Evolutionary conservation across 805 yeast genomes (phyloP).

Genomic region (Pichia membranifaciens): DNA sequence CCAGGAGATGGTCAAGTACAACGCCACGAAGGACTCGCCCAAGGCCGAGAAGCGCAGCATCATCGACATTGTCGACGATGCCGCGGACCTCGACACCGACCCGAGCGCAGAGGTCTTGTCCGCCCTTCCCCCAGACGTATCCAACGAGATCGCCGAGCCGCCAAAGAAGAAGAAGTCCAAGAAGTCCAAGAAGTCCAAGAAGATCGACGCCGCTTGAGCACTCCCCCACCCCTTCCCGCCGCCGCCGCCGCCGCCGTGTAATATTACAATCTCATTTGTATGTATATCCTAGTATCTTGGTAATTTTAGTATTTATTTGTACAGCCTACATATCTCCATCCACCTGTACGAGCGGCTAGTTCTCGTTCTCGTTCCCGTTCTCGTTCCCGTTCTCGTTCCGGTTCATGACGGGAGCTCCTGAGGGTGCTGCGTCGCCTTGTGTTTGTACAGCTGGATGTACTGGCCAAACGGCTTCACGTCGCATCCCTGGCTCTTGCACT

Average conservation of each 20-base stretch:
- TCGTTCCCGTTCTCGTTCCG: too few relatives aligned
- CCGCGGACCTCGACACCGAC: too few relatives aligned
- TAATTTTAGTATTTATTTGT: neutral
- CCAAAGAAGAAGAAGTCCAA: constrained; percentile 51
- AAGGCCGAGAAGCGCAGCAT: neutral
- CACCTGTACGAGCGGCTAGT: too few relatives aligned
- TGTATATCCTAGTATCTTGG: neutral
- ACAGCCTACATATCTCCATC: too few relatives aligned
- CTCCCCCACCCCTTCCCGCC: neutral
- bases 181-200: constrained; percentile 14
- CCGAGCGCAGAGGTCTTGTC: too few relatives aligned
- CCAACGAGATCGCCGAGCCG: constrained; percentile 21
- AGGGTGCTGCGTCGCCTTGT: constrained; percentile 7
- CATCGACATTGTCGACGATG: neutral
- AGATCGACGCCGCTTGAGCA: neutral
- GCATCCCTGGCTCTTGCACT: constrained; percentile 3
- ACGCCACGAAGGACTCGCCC: constrained; percentile 8
- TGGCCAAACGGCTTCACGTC: constrained; percentile 1
- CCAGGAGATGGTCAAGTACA: constrained; percentile 27
- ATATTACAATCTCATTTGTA: neutral
- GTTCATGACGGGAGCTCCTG: constrained; percentile 4
- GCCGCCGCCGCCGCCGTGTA: too few relatives aligned
- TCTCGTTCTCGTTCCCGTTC: too few relatives aligned
- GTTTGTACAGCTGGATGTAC: constrained; percentile 6
- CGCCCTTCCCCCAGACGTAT: neutral